Evolutionary conservation across 345 rosid species (phyloP), one percentile per base, ranked within the genome.

Genomic region (Corymbia maculata): DNA sequence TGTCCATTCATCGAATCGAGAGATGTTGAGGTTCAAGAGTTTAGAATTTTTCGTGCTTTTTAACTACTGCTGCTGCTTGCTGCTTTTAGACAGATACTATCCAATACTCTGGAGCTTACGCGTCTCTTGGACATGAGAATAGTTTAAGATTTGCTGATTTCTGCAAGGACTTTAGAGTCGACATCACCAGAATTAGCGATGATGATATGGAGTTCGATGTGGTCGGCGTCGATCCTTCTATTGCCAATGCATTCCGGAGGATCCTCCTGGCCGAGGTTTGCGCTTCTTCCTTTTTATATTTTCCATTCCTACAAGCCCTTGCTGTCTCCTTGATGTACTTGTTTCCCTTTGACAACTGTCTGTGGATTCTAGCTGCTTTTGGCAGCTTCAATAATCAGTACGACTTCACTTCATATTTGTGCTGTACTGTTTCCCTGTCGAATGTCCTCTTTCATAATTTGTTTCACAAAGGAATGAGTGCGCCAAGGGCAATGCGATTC

Each of bases 201-300:
- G 94, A 95, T 12, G 98, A 94, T 50, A 92, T 98, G 92, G 98
- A 93, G 91, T 96, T 98, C 86, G 99, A 97, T 89, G 92, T 98
- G 96, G 92, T 95, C 8, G 99, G 99, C 89, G 93, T 97, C 79
- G 93, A 94, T 94, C 93, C 98, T 70, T 90, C 98, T 16, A 89
- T 98, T 85, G 99, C 99, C 66, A 98, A 98, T 90, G 95, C 99
- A 19, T 96, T 98, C 85, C 92, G 99, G 88, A 95, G 99, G 93
- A 95, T 98, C 53, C 98, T 98, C 79, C 86, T 97, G 90, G 91
- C 99, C 75, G 99, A 98, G 98, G 99, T 97, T 26, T 55, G 61
- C 61, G 42, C 42, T 36, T 50, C 51, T 50, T 50, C 4, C 51
- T 50, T 50, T 50, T 50, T 13, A 50, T 50, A 50, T 50, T 50